phyloP scores from a whole-genome alignment of 1,284 basidiomycete species.

The Tranzscheliella williamsii region DNA sequence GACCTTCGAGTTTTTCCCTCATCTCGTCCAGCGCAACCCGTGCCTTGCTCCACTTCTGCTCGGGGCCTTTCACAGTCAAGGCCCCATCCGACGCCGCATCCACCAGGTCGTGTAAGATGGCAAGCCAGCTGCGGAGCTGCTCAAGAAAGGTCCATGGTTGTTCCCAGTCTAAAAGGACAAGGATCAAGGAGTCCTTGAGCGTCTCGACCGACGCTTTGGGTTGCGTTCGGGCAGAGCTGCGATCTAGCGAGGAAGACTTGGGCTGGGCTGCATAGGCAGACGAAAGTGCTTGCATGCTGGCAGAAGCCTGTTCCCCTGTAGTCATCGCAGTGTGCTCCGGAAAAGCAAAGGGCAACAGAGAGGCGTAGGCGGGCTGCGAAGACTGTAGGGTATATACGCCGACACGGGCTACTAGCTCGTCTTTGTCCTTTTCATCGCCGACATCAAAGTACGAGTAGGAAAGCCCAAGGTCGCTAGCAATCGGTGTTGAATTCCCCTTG shows the following conservation, averaged over 20 bases:
- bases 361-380: constrained; percentile 72
- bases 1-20: constrained; percentile 78
- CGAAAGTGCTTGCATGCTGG: constrained; percentile 16
- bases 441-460: constrained; percentile 54
- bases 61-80: constrained; percentile 68
- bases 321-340: constrained; percentile 65
- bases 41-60: constrained; percentile 68
- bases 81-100: constrained; percentile 68
- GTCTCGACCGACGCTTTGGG: constrained; percentile 58
- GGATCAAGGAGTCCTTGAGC: constrained; percentile 76
- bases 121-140: constrained; percentile 83
- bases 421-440: constrained; percentile 47
- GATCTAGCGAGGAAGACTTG: not conserved
- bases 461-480: constrained; percentile 37
- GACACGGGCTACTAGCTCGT: constrained; percentile 62
- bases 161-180: constrained; percentile 95
- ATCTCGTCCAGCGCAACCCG: constrained; percentile 66
- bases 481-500: not conserved
- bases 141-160: constrained; percentile 85
- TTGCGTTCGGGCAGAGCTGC: not conserved
- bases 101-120: constrained; percentile 39
- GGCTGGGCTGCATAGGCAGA: constrained; percentile 7
- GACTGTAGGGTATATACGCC: constrained; percentile 88
- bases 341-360: constrained; percentile 80
- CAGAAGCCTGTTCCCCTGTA: constrained; percentile 17